These are phyloP conservation scores for Oryza rufipogon DNA, from an alignment of 176 grass and related monocot species.

Conservation along the genomic window DNA sequence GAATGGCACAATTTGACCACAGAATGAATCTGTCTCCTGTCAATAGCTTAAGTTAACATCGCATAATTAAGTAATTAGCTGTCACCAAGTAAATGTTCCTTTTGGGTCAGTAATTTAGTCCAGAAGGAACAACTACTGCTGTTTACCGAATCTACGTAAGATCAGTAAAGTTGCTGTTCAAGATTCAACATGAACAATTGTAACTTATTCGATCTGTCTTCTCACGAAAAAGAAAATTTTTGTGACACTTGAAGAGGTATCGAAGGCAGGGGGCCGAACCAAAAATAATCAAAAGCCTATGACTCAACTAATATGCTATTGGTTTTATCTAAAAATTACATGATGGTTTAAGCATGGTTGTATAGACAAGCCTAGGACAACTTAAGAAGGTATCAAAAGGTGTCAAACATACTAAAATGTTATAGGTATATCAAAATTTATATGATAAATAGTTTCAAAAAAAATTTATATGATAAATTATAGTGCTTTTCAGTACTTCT, in stretches of 20 bases:
- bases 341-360: too few relatives aligned
- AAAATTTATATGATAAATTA: not conserved
- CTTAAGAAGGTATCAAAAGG: too few relatives aligned
- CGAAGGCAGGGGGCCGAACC: too few relatives aligned
- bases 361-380: too few relatives aligned
- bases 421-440: not conserved
- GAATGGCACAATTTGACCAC: constrained; percentile 27
- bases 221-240: not conserved
- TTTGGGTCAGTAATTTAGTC: not conserved
- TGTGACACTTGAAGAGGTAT: not conserved
- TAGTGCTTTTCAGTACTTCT: not conserved
- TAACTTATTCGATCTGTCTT: not conserved
- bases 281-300: too few relatives aligned
- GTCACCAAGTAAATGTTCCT: not conserved
- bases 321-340: too few relatives aligned
- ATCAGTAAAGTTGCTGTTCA: constrained; percentile 9
- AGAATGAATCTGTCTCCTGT: not conserved
- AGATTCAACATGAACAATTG: not conserved
- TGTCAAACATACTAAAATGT: too few relatives aligned
- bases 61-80: not conserved
- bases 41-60: not conserved
- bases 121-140: constrained; percentile 34
- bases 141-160: constrained; percentile 37
- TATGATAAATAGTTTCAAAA: not conserved
- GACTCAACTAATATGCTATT: too few relatives aligned